These are phyloP conservation scores for Carallia brachiata DNA, from an alignment of 345 rosid genomes.

Conservation along the genomic window DNA sequence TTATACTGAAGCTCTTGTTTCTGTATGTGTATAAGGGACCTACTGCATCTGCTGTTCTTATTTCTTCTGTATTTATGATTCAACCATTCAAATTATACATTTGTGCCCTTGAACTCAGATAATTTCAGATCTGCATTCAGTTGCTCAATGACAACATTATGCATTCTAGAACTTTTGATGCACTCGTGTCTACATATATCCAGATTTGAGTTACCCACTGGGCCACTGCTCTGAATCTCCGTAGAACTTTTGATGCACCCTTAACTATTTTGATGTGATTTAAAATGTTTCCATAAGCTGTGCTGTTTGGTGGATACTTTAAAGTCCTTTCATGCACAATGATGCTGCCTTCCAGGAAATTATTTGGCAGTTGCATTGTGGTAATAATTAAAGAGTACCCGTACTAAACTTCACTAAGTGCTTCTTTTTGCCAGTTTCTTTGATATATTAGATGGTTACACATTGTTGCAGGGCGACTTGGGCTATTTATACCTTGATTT, in stretches of 20 bases:
- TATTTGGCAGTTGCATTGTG: background rate
- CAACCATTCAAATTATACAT: no score
- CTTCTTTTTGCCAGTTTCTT: background rate
- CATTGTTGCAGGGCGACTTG: constrained; percentile 73
- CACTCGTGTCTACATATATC: no score
- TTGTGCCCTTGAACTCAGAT: no score
- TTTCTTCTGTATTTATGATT: no score
- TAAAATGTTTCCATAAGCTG: background rate
- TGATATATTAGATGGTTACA: constrained; percentile 2
- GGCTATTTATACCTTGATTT: constrained; percentile 92
- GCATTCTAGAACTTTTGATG: no score
- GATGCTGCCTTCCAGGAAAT: background rate
- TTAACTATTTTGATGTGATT: background rate
- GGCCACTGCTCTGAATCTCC: no score
- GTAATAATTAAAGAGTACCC: background rate
- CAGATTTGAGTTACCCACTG: no score
- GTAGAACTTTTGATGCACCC: no score
- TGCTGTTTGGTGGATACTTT: background rate
- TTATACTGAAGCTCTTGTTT: background rate
- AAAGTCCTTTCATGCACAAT: background rate
- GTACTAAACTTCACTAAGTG: background rate
- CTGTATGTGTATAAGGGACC: background rate
- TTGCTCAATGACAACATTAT: no score
- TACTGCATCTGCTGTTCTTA: background rate
- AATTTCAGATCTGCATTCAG: no score